Base-by-base conservation (phyloP, 2,329 filamentous ascomycete species). In the Dothideomycetes sp. region DNA sequence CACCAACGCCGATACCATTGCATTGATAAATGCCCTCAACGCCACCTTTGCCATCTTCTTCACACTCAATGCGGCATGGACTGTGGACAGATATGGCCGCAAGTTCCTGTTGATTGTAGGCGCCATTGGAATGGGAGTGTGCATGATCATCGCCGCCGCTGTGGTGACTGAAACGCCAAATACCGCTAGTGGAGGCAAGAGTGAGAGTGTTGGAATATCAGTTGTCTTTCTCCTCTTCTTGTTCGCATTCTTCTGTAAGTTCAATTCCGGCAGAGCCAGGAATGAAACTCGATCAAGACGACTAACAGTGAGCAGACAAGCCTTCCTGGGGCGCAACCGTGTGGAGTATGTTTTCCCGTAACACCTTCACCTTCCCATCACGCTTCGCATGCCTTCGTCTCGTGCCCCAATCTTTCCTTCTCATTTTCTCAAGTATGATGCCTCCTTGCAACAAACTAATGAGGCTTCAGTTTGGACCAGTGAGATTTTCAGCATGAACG, bases 21-120 rank as follows among this genome's bases (percentile, higher is more conserved):
- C 77, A 46, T 66, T 84, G 22, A 84, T 84, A 66, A 84, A 84
- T 55, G 80, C 80, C 3, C 65, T 84, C 39, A 84, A 84, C 55
- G 79, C 79, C 31, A 84, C 79, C 4, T 80, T 78, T 48, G 77
- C 77, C 41, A 84, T 84, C 46, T 44, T 84, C 16, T 84, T 84
- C 60, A 84, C 80, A 0, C 65, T 84, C 33, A 84, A 83, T 48
- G 79, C 80, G 11, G 72, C 78, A 29, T 84, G 80, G 79, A 81
- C 78, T 4, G 77, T 81, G 24, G 80, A 84, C 56, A 71, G 79
- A 36, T 84, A 79, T 48, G 81, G 80, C 29, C 72, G 80, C 38
- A 79, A 79, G 50, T 78, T 79, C 65, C 64, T 84, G 42, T 70
- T 85, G 51, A 77, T 84, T 41, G 66, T 77, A 27, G 80, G 81